Base-by-base conservation (phyloP, 2,329 filamentous ascomycete species). In the Lachnellula willkommii region DNA sequence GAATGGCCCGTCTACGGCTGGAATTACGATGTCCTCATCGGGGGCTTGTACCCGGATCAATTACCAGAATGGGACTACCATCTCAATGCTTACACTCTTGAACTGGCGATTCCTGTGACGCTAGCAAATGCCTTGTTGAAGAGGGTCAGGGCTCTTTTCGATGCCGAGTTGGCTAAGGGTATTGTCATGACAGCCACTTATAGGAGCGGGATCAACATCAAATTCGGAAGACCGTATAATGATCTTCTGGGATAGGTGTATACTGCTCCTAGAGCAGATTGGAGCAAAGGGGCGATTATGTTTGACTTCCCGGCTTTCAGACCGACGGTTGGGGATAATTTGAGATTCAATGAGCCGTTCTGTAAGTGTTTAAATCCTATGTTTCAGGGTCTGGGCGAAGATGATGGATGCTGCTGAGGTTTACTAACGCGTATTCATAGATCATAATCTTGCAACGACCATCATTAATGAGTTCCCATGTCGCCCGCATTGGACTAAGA, bases 401-500 rank as follows among this genome's bases (percentile, higher is more conserved):
- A 9, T 28, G 7, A 2, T 28, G 8, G 8, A 28, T 9, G 28
- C 7, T 28, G n/a, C 14, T 24, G n/a, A 8, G 22, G 4, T 14
- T 28, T 47, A 36, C 11, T 14, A 24, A 36, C n/a, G 36, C 11
- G n/a, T 12, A 32, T 22, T 20, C 15, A 3, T 35, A 62, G 60
- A 62, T 49, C 57, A 58, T 14, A 60, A 58, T 28, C 55, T 62
- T 4, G 48, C 55, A 2, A 53, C 50, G 1, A 56, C 53, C 1
- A 37, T 62, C 9, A 60, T 62, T 8, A 55, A 62, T 20, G 60
- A 62, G 24, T 62, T 60, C 42, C 60, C 60, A 8, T 62, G 53
- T n/a, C 37, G 60, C 22, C 60, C 60, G 4, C 60, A 62, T 32
- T 62, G 60, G 60, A 62, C 60, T 2, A 62, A 62, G 51, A 62